A percentile compares a stretch with the other conserved stretches of the same genome.
Conservation (phyloP, 495 filamentous ascomycete genomes). For the Rhizodiscina lignyota region DNA sequence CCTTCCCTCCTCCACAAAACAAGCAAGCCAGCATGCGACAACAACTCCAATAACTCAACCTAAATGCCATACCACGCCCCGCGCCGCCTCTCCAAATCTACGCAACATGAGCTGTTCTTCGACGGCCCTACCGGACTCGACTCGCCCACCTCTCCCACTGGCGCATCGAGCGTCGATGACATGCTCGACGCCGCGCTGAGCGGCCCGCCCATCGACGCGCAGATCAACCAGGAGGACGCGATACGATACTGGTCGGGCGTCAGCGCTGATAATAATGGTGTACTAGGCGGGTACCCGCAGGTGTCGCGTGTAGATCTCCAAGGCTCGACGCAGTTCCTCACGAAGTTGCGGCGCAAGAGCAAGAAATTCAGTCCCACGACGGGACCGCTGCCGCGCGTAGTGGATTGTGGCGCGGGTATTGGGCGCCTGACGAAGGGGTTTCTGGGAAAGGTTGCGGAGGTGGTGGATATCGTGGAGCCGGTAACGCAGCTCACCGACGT, state of each 20-base stretch:
- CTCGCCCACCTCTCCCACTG: too few relatives aligned
- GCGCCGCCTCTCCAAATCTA: too few relatives aligned
- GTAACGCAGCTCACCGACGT: slow-evolving; percentile 31
- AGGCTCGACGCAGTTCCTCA: slow-evolving; percentile 58
- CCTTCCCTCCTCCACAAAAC: not conserved
- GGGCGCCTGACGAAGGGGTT: slow-evolving; percentile 44
- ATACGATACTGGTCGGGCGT: slow-evolving; percentile 61
- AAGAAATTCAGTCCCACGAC: too few relatives aligned
- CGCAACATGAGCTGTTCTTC: too few relatives aligned
- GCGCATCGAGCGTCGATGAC: too few relatives aligned
- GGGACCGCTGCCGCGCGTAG: slow-evolving; percentile 18
- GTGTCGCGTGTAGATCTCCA: slow-evolving; percentile 62
- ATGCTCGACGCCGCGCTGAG: too few relatives aligned
- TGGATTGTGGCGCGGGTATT: slow-evolving; percentile 48
- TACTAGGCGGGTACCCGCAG: slow-evolving; percentile 70
- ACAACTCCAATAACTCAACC: not conserved
- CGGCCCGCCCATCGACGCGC: slow-evolving; percentile 31
- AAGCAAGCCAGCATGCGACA: not conserved
- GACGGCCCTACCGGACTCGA: too few relatives aligned
- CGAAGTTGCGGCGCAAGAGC: slow-evolving; percentile 45
- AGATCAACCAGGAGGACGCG: slow-evolving; percentile 30
- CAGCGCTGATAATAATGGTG: slow-evolving; percentile 53
- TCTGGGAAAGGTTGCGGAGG: slow-evolving; percentile 31
- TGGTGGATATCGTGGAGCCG: slow-evolving; percentile 46
- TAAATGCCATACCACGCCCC: not conserved